Evolutionary conservation across 495 filamentous ascomycete genomes (phyloP), one percentile per base, ranked within the genome.

Genomic region (Thermochaetoides thermophila): DNA sequence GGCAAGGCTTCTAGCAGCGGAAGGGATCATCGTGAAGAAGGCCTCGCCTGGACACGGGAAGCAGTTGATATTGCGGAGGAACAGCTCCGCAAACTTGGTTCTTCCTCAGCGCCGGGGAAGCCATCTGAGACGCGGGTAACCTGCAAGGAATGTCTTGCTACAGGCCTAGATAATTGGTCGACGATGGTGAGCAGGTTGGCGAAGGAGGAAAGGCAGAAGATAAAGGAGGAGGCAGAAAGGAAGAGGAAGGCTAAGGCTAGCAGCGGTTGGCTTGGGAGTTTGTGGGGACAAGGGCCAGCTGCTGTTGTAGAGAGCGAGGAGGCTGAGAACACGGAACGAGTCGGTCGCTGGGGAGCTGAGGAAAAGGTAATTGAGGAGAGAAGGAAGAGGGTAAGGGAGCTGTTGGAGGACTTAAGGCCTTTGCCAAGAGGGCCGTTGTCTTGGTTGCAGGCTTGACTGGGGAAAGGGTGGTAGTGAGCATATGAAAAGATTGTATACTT

Each of bases 21-120:
- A 24, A 11, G 21, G 6, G 21, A 11, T 6, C 6, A 24, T n/a
- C 63, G 64, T 20, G 69, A 78, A 27, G 69, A 74, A 34, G 85
- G 83, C 1, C 64, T 95, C 7, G 69, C 69, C 33, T 93, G 86
- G 85, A 89, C 78, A 8, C 74, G 81, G 34, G 79, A 87, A 37
- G 81, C 78, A 18, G 81, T 85, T 32, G 80, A 85, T 44, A 43
- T 60, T 11, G 54, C 72, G 30, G 64, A 70, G 35, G 65, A 73
- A 38, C 61, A 67, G 40, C 53, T 67, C 3, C 63, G 66, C 40
- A 37, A 48, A 8, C 48, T 55, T 0, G n/a, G n/a, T n/a, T n/a
- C n/a, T n/a, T n/a, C n/a, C n/a, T n/a, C n/a, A n/a, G n/a, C n/a
- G n/a, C n/a, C n/a, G n/a, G n/a, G n/a, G n/a, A n/a, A n/a, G n/a